Conservation (phyloP, 371 early-diverging fungal genomes). For the Mucor circinelloides region DNA sequence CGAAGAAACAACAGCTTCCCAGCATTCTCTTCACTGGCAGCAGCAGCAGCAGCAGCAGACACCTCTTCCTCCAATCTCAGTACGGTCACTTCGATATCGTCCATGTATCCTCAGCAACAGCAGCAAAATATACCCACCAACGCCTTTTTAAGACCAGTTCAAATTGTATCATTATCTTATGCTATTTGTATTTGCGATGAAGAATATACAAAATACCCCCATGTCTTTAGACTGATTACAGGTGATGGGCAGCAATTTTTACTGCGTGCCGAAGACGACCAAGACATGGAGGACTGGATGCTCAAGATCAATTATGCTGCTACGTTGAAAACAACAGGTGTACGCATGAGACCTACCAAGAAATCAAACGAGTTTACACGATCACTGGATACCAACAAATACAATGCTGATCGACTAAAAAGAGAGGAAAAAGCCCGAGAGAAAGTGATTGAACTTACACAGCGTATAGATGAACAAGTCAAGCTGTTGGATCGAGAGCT, state of each 20-base stretch:
- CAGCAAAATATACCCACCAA: slow-evolving; percentile 4
- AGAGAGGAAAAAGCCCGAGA: slow-evolving; percentile 26
- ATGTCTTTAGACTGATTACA: slow-evolving; percentile 75
- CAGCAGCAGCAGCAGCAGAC: not conserved
- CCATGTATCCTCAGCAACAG: slow-evolving; percentile 17
- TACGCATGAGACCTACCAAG: slow-evolving; percentile 50
- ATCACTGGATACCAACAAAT: not conserved
- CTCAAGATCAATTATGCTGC: slow-evolving; percentile 79
- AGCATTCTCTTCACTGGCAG: slow-evolving; percentile 10
- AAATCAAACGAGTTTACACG: slow-evolving; percentile 1
- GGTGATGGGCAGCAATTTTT: slow-evolving; percentile 74
- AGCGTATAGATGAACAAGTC: slow-evolving; percentile 41
- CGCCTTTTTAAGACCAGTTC: slow-evolving; percentile 38
- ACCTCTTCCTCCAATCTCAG: slow-evolving; percentile 8
- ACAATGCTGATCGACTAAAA: slow-evolving; percentile 24
- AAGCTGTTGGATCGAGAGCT: slow-evolving; percentile 51
- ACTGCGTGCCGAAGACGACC: slow-evolving; percentile 64
- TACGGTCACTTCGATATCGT: slow-evolving; percentile 19
- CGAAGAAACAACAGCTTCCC: slow-evolving; percentile 28
- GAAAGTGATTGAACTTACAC: slow-evolving; percentile 29
- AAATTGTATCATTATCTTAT: slow-evolving; percentile 66
- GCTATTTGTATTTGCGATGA: slow-evolving; percentile 75
- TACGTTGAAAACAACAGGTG: slow-evolving; percentile 68
- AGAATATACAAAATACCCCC: slow-evolving; percentile 70
- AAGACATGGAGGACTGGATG: slow-evolving; percentile 84